Base-by-base conservation (phyloP, 176 grass and related monocot species). In the Otatea glauca region DNA sequence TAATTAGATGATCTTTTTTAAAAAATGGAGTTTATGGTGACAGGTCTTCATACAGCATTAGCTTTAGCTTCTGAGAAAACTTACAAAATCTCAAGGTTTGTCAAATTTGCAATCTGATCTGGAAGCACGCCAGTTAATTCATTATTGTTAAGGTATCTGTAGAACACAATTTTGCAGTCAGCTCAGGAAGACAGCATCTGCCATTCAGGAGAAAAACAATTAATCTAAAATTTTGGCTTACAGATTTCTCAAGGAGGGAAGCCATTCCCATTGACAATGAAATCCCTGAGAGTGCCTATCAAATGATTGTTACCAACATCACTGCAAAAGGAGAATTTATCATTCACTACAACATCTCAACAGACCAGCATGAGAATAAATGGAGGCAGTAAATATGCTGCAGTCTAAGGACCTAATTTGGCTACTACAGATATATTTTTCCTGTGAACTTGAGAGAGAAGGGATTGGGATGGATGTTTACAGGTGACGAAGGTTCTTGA, bases 71-170 rank as follows among this genome's bases (percentile, higher is more conserved):
- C 42, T 39, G 29, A 83, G 8, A 54, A 67, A 89, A 86, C 90
- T 93, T 88, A 97, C 93, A 98, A 34, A 74, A 98, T 95, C 86
- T 98, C 92, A 48, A 98, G 93, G 73, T 93, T 93, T 78, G 89
- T 87, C 86, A 98, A 87, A 87, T 98, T 95, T 72, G 91, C 93
- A 87, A 95, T 90, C 83, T 95, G 96, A 63, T 95, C 96, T 50
- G 93, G 96, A 42, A 98, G 65, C 88, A 90, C 91, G 29, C 92
- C 96, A 89, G 80, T 92, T 56, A 98, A 90, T 62, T 93, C 87
- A 80, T 98, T 98, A 85, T 95, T 92, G 61, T 92, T 95, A 43
- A 98, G 66, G 74, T 95, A 98, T 73, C 96, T 98, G 77, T 61
- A 69, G 50, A 45, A 15, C 67, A 88, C 42, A 88, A 68, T 65